Evolutionary conservation across 73 alveolate species (phyloP).

Genomic region (Paramecium caudatum): DNA sequence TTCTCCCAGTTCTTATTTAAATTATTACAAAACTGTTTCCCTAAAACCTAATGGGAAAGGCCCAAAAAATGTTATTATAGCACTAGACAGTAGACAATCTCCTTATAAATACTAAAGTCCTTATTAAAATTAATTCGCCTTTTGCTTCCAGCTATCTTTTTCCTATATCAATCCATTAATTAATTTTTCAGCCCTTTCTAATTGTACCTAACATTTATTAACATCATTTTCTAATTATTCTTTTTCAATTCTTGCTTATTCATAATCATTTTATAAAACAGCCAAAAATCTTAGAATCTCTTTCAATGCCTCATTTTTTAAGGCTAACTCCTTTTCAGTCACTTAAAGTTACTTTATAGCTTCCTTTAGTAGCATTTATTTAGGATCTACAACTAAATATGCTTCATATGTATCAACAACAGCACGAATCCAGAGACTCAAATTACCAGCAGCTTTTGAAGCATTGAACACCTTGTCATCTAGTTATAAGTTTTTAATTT

Average conservation of each 20-base stretch:
- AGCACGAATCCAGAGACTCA: constrained; percentile 92
- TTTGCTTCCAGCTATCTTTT: constrained; percentile 95
- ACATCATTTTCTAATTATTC: constrained; percentile 92
- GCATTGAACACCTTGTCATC: constrained; percentile 78
- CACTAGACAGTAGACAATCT: constrained; percentile 98
- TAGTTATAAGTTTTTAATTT: constrained; percentile 19
- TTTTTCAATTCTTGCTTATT: constrained; percentile 93
- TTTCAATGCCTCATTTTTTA: constrained; percentile 85
- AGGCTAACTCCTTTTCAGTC: constrained; percentile 80
- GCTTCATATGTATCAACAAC: constrained; percentile 89
- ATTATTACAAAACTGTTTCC: constrained; percentile 61
- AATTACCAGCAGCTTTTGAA: constrained; percentile 90
- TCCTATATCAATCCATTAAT: constrained; percentile 97
- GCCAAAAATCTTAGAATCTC: constrained; percentile 91
- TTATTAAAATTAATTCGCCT: constrained; percentile 76
- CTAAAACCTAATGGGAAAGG: constrained; percentile 87
- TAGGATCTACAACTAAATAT: constrained; percentile 73
- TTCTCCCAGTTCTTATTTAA: constrained; percentile 25
- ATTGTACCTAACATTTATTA: constrained; percentile 94
- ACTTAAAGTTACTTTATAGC: constrained; percentile 82
- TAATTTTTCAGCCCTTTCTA: constrained; percentile 97
- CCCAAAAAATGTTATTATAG: constrained; percentile 99
- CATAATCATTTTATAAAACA: constrained; percentile 86
- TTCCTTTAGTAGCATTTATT: constrained; percentile 63
- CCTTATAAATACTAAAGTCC: constrained; percentile 95